These are phyloP conservation scores for Candida berthetii DNA, from an alignment of 805 yeast genomes.

Conservation along the genomic window DNA sequence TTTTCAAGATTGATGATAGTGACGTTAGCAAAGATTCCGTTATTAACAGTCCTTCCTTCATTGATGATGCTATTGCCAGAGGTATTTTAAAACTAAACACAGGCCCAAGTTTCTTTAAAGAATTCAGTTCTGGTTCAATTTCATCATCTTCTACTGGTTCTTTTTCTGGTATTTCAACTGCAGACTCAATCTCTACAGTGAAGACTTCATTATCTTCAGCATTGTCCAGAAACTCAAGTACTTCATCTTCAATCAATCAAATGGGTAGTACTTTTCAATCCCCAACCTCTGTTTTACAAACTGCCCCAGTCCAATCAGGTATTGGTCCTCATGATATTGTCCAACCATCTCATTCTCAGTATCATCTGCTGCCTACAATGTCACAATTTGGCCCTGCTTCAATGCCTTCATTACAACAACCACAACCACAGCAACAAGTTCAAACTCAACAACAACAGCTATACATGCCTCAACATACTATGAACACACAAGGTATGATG, in stretches of 20 bases:
- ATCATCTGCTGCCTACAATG: background rate
- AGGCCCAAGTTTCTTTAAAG: conserved; percentile 8
- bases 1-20: conserved; percentile 6
- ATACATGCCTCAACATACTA: conserved; percentile 3
- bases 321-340: background rate
- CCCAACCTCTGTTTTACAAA: background rate
- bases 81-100: conserved; percentile 12
- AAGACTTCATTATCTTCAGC: background rate
- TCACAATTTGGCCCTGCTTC: background rate
- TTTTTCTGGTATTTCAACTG: background rate
- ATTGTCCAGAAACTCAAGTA: background rate
- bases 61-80: conserved; percentile 16
- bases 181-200: background rate
- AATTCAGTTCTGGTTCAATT: background rate
- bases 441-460: conserved; percentile 2
- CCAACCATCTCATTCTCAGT: background rate
- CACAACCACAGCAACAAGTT: conserved; percentile 1
- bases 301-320: background rate
- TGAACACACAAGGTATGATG: conserved; percentile 1
- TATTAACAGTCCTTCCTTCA: conserved; percentile 13
- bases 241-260: background rate
- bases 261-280: background rate
- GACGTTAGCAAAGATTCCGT: conserved; percentile 11
- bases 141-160: background rate
- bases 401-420: background rate